Evolutionary conservation across 805 yeast genomes (phyloP), one percentile per base, ranked within the genome.

Genomic region (Candida boleticola): DNA sequence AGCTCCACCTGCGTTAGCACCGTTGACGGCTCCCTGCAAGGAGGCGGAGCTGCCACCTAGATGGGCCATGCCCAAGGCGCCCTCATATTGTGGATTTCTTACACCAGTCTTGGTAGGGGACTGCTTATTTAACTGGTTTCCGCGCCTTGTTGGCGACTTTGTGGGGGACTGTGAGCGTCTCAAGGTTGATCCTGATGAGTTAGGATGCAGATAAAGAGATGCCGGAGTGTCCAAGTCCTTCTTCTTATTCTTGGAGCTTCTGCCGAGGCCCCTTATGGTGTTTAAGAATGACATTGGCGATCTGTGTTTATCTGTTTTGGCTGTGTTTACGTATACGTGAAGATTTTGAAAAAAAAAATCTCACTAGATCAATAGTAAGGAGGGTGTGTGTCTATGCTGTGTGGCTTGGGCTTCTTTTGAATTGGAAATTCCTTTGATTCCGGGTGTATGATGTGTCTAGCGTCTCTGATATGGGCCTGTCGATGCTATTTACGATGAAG

Each of bases 251-350:
- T 73, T 71, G 26, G 75, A 65, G 45, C 66, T 62, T 50, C 76
- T 59, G 17, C 76, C 75, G 39, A 73, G 60, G 17, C 78, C 77
- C 53, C 77, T 55, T 36, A 73, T 71, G 29, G 76, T 69, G 49
- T 68, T 69, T 30, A 73, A 61, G 48, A 73, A 73, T 9, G 77
- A 73, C 78, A 73, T 73, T 33, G 3, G 11, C 27, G 11, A 23
- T 11, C 11, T 11, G 7, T 11, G 11, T 7, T 32, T 18, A 5
- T 32, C 16, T 16, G 5, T 17, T 32, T 32, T 32, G n/a, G n/a
- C n/a, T 18, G 5, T 18, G 7, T 32, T 18, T n/a, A n/a, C n/a
- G n/a, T n/a, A n/a, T n/a, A n/a, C n/a, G n/a, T n/a, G n/a, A n/a
- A n/a, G n/a, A n/a, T n/a, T n/a, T n/a, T n/a, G n/a, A n/a, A n/a